Base-by-base conservation (phyloP, 306 rosid species). In the Trifolium dubium region DNA sequence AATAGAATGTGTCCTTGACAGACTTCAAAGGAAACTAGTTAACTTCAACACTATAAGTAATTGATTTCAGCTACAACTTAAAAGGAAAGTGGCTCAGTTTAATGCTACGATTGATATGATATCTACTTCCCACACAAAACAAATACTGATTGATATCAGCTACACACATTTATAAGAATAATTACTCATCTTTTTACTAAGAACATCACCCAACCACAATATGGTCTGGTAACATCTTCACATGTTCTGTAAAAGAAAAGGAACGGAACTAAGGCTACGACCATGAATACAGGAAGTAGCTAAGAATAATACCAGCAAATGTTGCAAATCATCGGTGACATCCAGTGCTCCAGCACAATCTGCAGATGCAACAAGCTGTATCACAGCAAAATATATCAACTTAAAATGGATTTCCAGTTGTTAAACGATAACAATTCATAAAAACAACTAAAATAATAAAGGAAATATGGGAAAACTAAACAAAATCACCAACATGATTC, bases 341-440 rank as follows among this genome's bases (percentile, higher is more conserved):
- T 95, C 99, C 82, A 95, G 80, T 13, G 99, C 98, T 85, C 99
- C 98, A 56, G 98, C 92, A 88, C 98, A 95, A 82, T 95, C 99
- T 83, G 88, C 95, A 81, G 99, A 86, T 49, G 96, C 92, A 86
- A 95, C 97, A 86, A 95, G 98, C 99, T 95, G 96, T 79, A 85
- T 59, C 81, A 87, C 86, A 94, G 85, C 82, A 89, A 84, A 80
- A 86, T 81, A 66, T 30, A 74, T 80, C 82, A 74, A 80, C 82
- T 83, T 74, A 56, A 66, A 77, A 68, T 10, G 73, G 44, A 71
- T 49, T 73, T 75, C 50, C 82, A 64, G 18, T 46, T 53, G 67
- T 74, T 64, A 76, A 76, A 19, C 23, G 37, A 18, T 28, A 47
- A 31, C 66, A 80, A 79, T 14, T 13, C 18, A 12, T 59, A 80